These are phyloP conservation scores for Edaphochlamys debaryana DNA, from an alignment of 139 green algal species.

Conservation along the genomic window DNA sequence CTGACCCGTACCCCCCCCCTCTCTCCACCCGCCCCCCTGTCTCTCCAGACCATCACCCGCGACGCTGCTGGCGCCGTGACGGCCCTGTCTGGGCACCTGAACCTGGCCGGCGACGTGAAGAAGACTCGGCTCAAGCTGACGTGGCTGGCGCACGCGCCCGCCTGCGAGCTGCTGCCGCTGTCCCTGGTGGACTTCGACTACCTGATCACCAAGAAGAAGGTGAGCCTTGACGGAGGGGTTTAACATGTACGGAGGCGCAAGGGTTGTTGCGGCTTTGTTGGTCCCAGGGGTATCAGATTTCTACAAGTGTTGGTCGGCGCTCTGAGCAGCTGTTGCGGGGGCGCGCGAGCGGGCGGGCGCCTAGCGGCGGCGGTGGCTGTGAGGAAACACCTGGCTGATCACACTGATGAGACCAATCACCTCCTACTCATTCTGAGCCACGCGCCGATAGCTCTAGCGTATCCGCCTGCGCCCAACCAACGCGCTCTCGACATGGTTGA, in stretches of 20 bases:
- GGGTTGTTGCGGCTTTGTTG: too few species aligned
- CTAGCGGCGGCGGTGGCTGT: too few species aligned
- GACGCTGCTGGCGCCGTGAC: slow-evolving; percentile 54
- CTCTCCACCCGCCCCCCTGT: too few species aligned
- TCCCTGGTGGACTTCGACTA: slow-evolving; percentile 89
- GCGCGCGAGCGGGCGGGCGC: too few species aligned
- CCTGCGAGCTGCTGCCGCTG: slow-evolving; percentile 56
- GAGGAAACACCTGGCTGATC: slow-evolving; percentile 24
- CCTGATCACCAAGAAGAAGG: slow-evolving; percentile 96
- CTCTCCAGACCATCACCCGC: slow-evolving; percentile 50
- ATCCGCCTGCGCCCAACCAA: too few species aligned
- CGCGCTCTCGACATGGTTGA: too few species aligned
- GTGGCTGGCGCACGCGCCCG: slow-evolving; percentile 81
- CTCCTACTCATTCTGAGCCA: slow-evolving; percentile 15
- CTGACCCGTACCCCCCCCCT: background rate
- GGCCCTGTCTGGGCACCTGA: slow-evolving; percentile 68
- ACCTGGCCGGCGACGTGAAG: slow-evolving; percentile 94
- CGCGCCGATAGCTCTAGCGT: too few species aligned
- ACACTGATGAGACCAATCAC: slow-evolving; percentile 13
- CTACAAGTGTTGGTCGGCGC: too few species aligned
- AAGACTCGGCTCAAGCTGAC: slow-evolving; percentile 98
- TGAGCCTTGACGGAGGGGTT: too few species aligned
- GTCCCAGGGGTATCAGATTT: too few species aligned
- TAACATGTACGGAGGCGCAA: too few species aligned
- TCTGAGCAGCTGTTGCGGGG: too few species aligned